Evolutionary conservation across 495 filamentous ascomycete species (phyloP).

Genomic region (Podospora tetraspora): DNA sequence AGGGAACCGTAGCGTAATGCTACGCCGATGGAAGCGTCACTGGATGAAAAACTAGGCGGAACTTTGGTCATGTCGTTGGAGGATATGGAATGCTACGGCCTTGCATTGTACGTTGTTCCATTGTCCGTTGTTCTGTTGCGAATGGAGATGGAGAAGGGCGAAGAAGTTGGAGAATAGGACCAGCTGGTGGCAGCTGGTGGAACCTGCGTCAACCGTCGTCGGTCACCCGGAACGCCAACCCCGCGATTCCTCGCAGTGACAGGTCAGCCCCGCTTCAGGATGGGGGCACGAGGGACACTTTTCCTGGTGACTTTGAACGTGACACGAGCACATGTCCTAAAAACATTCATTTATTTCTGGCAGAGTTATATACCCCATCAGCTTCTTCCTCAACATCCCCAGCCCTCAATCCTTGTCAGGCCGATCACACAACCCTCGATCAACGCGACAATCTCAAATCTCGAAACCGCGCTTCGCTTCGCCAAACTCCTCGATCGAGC

Average conservation of each 20-base stretch:
- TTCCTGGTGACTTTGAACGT: neutral
- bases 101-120: no score
- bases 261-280: neutral
- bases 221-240: neutral
- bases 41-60: neutral
- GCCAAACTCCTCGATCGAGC: neutral
- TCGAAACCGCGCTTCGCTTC: neutral
- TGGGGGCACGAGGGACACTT: neutral
- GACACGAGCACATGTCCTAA: neutral
- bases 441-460: neutral
- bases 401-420: neutral
- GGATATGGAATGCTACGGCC: no score
- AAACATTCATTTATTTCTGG: neutral
- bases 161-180: no score
- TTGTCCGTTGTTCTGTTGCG: no score
- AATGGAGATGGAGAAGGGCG: no score
- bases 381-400: neutral
- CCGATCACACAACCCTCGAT: neutral
- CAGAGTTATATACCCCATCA: neutral
- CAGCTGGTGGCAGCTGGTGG: neutral
- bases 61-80: neutral
- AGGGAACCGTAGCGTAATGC: neutral
- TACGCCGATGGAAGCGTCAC: no score
- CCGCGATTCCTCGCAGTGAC: neutral
- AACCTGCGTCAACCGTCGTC: neutral